Conservation (phyloP, 257 asterid genomes). For the Penstemon davidsonii region DNA sequence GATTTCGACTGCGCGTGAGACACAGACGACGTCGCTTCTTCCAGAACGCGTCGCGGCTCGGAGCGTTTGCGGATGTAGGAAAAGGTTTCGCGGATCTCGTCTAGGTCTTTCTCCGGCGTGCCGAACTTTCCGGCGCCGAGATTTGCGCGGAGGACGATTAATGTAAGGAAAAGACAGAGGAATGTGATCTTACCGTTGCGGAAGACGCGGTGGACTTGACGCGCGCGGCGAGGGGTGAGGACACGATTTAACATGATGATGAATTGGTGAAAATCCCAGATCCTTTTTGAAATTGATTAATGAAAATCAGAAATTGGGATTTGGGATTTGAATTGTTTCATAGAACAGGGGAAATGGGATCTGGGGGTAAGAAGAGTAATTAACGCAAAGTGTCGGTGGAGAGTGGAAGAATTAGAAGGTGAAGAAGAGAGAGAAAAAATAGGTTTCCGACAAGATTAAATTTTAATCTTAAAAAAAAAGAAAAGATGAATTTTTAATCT, state of each 20-base stretch:
- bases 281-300: no score
- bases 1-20: slow-evolving; percentile 20
- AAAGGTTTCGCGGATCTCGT: slow-evolving; percentile 50
- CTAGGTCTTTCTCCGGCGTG: slow-evolving; percentile 57
- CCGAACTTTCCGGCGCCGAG: slow-evolving; percentile 58
- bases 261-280: no score
- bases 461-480: no score
- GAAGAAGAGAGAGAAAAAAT: no score
- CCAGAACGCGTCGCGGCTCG: slow-evolving; percentile 53
- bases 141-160: slow-evolving; percentile 44
- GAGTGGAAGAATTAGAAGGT: no score
- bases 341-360: no score
- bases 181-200: slow-evolving; percentile 51
- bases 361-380: no score
- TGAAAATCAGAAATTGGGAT: no score
- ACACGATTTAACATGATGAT: slow-evolving; percentile 38
- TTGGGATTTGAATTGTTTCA: no score
- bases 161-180: slow-evolving; percentile 47
- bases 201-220: slow-evolving; percentile 38
- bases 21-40: slow-evolving; percentile 31
- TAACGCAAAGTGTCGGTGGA: no score
- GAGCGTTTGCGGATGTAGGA: slow-evolving; percentile 43
- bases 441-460: no score
- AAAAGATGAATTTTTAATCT: no score
- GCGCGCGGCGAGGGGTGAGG: slow-evolving; percentile 42